Conservation (phyloP, 176 grass and related monocot genomes). For the Hordeum vulgare region MorexV3_pseudomolecules_assembly NC_058519.1:96074753-96075252, state of each 20-base stretch:
- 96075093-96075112: not conserved
- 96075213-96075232: constrained; percentile 71
- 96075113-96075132: not conserved
- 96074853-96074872: not conserved
- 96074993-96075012: not conserved
- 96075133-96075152: constrained; percentile 84
- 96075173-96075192: constrained; percentile 82
- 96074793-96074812: not conserved
- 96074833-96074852: not conserved
- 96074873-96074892: not conserved
- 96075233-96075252: constrained; percentile 1
- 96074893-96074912: not conserved
- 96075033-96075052: not conserved
- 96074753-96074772: not conserved
- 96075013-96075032: not conserved
- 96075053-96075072: not conserved
- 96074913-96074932: not conserved
- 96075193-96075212: constrained; percentile 98
- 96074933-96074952: not conserved
- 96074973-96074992: not conserved
- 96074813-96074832: not conserved
- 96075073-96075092: constrained; percentile 13
- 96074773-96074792: not conserved
- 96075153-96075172: constrained; percentile 79
- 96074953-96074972: not conserved